Conservation (phyloP, 2,329 filamentous ascomycete species). For the Epichloe coenophiala region DNA sequence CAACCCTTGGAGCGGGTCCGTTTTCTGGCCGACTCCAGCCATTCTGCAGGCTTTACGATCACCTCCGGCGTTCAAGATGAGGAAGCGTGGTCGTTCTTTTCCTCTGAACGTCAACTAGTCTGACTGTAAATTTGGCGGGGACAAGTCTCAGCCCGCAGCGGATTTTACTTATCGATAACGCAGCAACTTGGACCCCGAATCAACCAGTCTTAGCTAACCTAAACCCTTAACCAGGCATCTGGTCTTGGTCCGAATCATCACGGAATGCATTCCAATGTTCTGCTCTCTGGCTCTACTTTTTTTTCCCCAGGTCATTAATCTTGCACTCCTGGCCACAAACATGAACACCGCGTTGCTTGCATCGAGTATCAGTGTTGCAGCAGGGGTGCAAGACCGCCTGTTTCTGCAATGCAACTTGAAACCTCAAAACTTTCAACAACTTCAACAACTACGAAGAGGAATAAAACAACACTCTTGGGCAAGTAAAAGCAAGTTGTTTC, state of each 20-base stretch:
- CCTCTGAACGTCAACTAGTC: background rate
- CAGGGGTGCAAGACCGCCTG: too few species aligned
- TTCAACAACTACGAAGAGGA: background rate
- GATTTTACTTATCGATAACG: slow-evolving; percentile 5
- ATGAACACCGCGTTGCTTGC: background rate
- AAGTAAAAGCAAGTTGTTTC: background rate
- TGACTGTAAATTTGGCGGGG: background rate
- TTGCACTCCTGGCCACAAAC: too few species aligned
- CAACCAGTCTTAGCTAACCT: too few species aligned
- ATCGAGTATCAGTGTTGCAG: background rate
- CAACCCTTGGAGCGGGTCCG: background rate
- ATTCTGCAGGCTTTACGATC: background rate
- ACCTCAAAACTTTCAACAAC: too few species aligned
- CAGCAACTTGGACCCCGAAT: background rate
- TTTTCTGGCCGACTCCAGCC: slow-evolving; percentile 1
- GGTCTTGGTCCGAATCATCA: too few species aligned
- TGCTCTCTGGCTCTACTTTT: background rate
- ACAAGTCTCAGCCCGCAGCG: background rate
- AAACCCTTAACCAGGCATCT: too few species aligned
- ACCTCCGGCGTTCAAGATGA: background rate
- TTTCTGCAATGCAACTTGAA: too few species aligned
- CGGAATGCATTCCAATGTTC: background rate
- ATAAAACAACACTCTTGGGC: background rate
- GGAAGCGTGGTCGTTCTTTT: background rate
- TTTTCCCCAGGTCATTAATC: too few species aligned